Evolutionary conservation across 2,329 filamentous ascomycete species (phyloP), one percentile per base, ranked within the genome.

Genomic region (Emergomyces pasteurianus): DNA sequence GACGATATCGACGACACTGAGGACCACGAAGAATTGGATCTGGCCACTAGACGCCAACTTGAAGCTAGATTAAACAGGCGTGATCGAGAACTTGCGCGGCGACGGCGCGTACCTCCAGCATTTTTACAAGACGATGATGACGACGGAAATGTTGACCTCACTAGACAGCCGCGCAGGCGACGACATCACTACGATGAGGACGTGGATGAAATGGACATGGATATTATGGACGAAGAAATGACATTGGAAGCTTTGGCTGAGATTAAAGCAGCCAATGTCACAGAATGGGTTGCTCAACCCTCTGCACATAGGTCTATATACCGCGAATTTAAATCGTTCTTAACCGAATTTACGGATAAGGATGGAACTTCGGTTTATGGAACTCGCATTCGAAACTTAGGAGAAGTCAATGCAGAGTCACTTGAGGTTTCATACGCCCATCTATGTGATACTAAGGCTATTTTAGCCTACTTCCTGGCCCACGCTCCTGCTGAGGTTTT

Each of bases 361-460:
- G 86, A 87, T 65, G 92, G 91, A 60, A 87, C 85, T 4, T 99
- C 94, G 0, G 91, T 99, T 58, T 99, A 99, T 73, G 94, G 94
- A 59, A 92, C 90, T 67, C 88, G 92, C 60, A 95, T 99, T 66
- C 85, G 90, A 66, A 96, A 90, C 0, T 84, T 99, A n/a, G 95
- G 94, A 79, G 92, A 97, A 75, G 82, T 96, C 72, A 99, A 99
- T 73, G 90, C 92, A 55, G 95, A 97, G 76, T 91, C 92, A 46
- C 83, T 99, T 3, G 94, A 99, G 73, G 91, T 99, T 53, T 96
- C 92, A 1, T 99, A 96, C 73, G 89, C 92, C 65, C 92, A 99
- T 73, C 80, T 99, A 21, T 87, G 90, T 8, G 86, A 89, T 50
- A 89, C 89, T 63, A 97, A 96, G 75, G 94, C 94, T 31, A 94